phyloP scores from a whole-genome alignment of 2,329 filamentous ascomycete genomes.

The Sclerotinia spermophila region DNA sequence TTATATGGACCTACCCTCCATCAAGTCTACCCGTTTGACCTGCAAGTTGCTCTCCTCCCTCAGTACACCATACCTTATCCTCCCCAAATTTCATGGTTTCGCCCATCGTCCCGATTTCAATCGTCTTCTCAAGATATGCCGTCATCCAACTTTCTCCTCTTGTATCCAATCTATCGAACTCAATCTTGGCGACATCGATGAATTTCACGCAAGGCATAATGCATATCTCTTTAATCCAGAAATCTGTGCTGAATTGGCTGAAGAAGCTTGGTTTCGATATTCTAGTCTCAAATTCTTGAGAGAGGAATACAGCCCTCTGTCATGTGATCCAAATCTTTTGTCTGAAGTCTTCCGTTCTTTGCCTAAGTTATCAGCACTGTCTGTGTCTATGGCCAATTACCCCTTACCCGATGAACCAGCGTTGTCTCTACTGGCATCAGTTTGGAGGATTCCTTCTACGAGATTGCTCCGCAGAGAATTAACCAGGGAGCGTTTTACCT shows the following conservation, averaged over 20 bases:
- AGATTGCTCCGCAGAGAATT: conserved; percentile 26
- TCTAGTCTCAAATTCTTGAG: conserved; percentile 34
- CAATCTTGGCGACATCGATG: conserved; percentile 34
- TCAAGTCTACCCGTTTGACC: conserved; percentile 12
- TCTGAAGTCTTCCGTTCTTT: conserved; percentile 24
- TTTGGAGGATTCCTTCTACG: conserved; percentile 32
- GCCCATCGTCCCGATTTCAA: conserved; percentile 24
- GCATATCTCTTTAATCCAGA: conserved; percentile 32
- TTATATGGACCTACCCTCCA: background rate
- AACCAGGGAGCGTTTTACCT: conserved; percentile 28
- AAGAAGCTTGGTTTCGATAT: conserved; percentile 35
- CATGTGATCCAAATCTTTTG: conserved; percentile 25
- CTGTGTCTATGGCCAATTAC: background rate
- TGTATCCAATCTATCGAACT: conserved; percentile 25
- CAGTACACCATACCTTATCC: conserved; percentile 22
- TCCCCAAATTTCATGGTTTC: conserved; percentile 21
- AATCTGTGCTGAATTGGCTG: conserved; percentile 23
- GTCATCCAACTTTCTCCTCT: conserved; percentile 27
- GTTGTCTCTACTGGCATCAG: conserved; percentile 23
- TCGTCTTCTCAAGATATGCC: conserved; percentile 26
- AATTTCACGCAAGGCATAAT: conserved; percentile 35
- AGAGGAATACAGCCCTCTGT: conserved; percentile 26
- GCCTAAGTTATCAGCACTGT: conserved; percentile 22
- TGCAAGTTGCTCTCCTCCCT: conserved; percentile 2
- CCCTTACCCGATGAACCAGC: conserved; percentile 1